phyloP scores from a whole-genome alignment of 352 stramenopile genomes.

The Pythium plurisporium region DNA sequence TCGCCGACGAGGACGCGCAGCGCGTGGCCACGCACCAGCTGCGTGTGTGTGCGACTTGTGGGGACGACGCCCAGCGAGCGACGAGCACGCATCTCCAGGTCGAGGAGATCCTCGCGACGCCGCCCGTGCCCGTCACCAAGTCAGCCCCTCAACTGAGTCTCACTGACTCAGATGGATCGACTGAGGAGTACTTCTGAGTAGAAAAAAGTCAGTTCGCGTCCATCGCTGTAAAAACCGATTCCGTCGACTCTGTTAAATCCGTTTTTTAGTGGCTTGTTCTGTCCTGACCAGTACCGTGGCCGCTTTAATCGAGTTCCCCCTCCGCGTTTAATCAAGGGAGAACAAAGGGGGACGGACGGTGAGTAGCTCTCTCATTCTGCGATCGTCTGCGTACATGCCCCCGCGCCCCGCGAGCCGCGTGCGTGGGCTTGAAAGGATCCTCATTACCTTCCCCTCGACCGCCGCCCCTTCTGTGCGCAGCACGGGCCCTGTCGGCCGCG shows the following conservation, averaged over 20 bases:
- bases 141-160: neutral
- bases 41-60: slow-evolving; percentile 6
- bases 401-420: neutral
- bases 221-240: neutral
- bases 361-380: neutral
- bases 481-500: neutral
- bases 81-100: slow-evolving; percentile 1
- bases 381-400: too few species aligned
- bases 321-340: slow-evolving; percentile 13
- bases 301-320: slow-evolving; percentile 4
- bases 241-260: neutral
- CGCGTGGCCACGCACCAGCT: neutral
- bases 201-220: too few species aligned
- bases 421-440: neutral
- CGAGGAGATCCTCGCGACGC: slow-evolving; percentile 4
- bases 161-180: slow-evolving; percentile 13
- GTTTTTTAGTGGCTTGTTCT: neutral
- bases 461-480: neutral
- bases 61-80: neutral
- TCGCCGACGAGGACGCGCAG: slow-evolving; percentile 4
- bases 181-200: neutral
- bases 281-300: neutral
- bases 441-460: neutral
- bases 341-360: slow-evolving; percentile 6
- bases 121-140: neutral